Percentiles rank a stretch among this genome's conserved stretches.
Evolutionary conservation across 2,329 filamentous ascomycete species (phyloP).

Genomic region (Rhynchosporium graminicola): DNA sequence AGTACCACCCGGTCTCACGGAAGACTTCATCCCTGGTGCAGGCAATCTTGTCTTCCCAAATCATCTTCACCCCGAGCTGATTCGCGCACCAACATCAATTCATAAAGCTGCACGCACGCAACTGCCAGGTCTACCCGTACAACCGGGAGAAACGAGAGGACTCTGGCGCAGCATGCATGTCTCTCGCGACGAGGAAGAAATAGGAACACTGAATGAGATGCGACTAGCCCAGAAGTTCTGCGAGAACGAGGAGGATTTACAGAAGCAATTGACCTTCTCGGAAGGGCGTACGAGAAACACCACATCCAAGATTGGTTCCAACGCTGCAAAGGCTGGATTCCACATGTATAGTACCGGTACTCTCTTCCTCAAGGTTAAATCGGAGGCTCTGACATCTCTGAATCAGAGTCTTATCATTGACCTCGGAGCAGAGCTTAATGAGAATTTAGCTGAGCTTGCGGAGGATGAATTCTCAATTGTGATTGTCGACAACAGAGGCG

Average conservation of each 20-base stretch:
- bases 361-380: not conserved
- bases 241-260: conserved; percentile 1
- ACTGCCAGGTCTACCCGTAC: not conserved
- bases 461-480: not conserved
- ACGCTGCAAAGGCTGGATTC: conserved; percentile 6
- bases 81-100: not conserved
- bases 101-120: conserved; percentile 1
- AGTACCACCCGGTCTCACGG: not conserved
- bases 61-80: not conserved
- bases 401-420: conserved; percentile 12
- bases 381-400: not conserved
- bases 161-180: not conserved
- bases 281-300: not conserved
- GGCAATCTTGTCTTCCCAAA: conserved; percentile 7
- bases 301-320: not conserved
- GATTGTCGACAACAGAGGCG: conserved; percentile 2
- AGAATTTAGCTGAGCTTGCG: not conserved
- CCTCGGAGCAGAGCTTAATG: conserved; percentile 5
- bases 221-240: conserved; percentile 11
- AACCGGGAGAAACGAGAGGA: not conserved
- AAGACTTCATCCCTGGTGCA: not conserved
- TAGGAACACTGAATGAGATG: conserved; percentile 3
- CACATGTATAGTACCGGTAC: not conserved
- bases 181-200: not conserved
- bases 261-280: not conserved